Conservation (phyloP, 1,139 yeast genomes). For the Zygotorulaspora mrakii region DNA sequence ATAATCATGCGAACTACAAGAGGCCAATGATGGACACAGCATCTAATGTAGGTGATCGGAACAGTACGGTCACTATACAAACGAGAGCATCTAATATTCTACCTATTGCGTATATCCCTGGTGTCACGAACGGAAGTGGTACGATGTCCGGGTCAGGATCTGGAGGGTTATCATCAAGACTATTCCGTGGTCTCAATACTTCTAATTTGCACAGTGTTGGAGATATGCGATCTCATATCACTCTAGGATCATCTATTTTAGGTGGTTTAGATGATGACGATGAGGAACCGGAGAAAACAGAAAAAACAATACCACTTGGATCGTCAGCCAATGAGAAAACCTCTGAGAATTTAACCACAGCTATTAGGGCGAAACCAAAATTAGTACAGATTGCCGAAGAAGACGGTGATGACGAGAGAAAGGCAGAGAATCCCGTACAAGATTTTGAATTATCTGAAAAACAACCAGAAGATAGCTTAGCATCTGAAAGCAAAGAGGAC, state of each 20-base stretch:
- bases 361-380: slow-evolving; percentile 66
- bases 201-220: slow-evolving; percentile 22
- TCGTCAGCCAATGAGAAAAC: slow-evolving; percentile 21
- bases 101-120: slow-evolving; percentile 94
- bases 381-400: slow-evolving; percentile 56
- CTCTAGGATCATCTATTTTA: slow-evolving; percentile 36
- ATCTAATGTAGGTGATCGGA: slow-evolving; percentile 28
- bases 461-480: too few relatives aligned
- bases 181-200: slow-evolving; percentile 12
- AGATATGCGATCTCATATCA: slow-evolving; percentile 36
- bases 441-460: slow-evolving; percentile 1
- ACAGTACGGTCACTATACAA: slow-evolving; percentile 57
- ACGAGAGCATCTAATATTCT: slow-evolving; percentile 82
- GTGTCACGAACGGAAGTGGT: slow-evolving; percentile 60
- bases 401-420: slow-evolving; percentile 44
- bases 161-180: slow-evolving; percentile 16
- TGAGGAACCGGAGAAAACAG: slow-evolving; percentile 8
- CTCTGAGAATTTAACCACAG: slow-evolving; percentile 46
- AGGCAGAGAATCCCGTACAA: background rate
- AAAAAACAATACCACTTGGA: background rate
- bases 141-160: slow-evolving; percentile 20
- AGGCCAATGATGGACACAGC: slow-evolving; percentile 25
- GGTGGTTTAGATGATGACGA: slow-evolving; percentile 31
- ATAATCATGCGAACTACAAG: slow-evolving; percentile 7
- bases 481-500: too few relatives aligned